A percentile compares a stretch with the other conserved stretches of the same genome.
These are phyloP conservation scores for Talaromyces thailandensis DNA, from an alignment of 495 filamentous ascomycete species.

Conservation along the genomic window DNA sequence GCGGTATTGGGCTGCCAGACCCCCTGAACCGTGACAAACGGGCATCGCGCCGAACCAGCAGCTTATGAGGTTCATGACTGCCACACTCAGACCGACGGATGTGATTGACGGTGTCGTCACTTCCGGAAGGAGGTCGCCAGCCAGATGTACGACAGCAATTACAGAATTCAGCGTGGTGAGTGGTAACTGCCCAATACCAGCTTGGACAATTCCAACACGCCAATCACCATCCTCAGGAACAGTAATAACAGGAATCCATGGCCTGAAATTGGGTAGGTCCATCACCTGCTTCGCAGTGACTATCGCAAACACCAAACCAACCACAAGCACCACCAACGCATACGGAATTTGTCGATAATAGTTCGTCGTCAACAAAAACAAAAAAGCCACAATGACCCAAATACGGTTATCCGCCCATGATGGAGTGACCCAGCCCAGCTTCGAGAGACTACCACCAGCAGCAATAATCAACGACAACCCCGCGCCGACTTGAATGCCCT, in stretches of 20 bases:
- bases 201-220: conserved; percentile 39
- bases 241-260: conserved; percentile 39
- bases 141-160: conserved; percentile 71
- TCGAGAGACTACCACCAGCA: conserved; percentile 51
- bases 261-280: conserved; percentile 34
- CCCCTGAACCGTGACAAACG: conserved; percentile 87
- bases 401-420: conserved; percentile 62
- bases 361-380: conserved; percentile 56
- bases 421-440: conserved; percentile 48
- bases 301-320: conserved; percentile 52
- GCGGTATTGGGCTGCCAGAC: conserved; percentile 77
- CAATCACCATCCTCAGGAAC: conserved; percentile 39
- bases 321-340: conserved; percentile 58
- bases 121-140: conserved; percentile 62
- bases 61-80: conserved; percentile 70
- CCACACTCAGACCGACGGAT: conserved; percentile 69
- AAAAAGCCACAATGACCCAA: conserved; percentile 62
- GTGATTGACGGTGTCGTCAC: conserved; percentile 58
- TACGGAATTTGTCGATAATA: conserved; percentile 57
- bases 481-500: conserved; percentile 90
- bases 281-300: conserved; percentile 24
- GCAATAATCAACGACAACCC: conserved; percentile 72
- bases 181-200: conserved; percentile 76
- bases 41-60: conserved; percentile 95
- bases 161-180: conserved; percentile 87